A percentile compares a stretch with the other conserved stretches of the same genome.
phyloP scores from a whole-genome alignment of 306 rosid species.

The Malus asiatica region DNA sequence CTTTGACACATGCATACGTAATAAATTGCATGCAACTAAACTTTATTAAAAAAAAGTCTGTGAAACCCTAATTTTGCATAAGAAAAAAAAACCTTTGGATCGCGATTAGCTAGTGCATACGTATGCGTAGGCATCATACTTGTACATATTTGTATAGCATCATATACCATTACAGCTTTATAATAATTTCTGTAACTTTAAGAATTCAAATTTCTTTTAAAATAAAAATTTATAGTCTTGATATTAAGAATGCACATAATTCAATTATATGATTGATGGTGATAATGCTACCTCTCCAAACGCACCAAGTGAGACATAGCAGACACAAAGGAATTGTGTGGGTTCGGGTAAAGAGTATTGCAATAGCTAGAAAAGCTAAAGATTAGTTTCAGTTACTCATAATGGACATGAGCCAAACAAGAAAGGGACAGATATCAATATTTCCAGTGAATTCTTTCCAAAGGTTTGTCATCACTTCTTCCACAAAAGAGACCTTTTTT shows the following conservation, averaged over 20 bases:
- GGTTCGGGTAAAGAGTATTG: not conserved
- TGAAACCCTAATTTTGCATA: too few relatives aligned
- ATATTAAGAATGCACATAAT: not conserved
- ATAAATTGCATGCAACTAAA: not conserved
- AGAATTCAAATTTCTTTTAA: not conserved
- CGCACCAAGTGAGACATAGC: not conserved
- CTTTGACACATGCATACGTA: not conserved
- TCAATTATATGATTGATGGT: not conserved
- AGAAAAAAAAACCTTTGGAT: not conserved
- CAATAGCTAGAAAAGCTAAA: constrained; percentile 20
- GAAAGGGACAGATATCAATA: constrained; percentile 48
- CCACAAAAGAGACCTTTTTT: constrained; percentile 1
- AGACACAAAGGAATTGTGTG: constrained; percentile 14
- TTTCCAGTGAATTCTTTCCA: constrained; percentile 36
- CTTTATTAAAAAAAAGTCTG: too few relatives aligned
- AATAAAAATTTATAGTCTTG: not conserved
- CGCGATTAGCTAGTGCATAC: not conserved
- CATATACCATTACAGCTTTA: not conserved
- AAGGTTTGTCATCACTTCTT: constrained; percentile 56
- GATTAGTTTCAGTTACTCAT: constrained; percentile 4
- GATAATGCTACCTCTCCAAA: not conserved
- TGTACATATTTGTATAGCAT: not conserved
- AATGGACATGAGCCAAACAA: constrained; percentile 54
- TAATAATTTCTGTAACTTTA: not conserved
- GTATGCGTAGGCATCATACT: not conserved